phyloP scores from a whole-genome alignment of 495 filamentous ascomycete genomes.

The Tuber borchii region DNA sequence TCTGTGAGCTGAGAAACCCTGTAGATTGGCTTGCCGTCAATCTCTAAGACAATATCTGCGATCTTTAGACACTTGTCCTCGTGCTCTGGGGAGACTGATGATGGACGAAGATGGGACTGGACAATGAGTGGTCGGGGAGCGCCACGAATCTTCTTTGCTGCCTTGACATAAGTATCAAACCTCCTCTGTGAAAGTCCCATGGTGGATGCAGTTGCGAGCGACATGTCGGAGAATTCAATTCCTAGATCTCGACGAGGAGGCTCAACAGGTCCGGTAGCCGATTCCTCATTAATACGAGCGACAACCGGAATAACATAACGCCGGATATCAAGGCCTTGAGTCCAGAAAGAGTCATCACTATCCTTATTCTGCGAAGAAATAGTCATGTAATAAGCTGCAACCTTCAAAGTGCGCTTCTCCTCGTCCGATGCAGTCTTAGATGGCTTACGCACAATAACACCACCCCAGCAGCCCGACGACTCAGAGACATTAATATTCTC shows the following conservation, averaged over 20 bases:
- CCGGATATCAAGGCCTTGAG: conserved; percentile 38
- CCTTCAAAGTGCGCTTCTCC: conserved; percentile 30
- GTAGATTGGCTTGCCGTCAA: conserved; percentile 40
- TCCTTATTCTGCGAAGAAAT: conserved; percentile 41
- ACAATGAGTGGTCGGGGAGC: conserved; percentile 40
- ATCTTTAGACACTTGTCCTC: conserved; percentile 37
- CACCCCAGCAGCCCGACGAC: conserved; percentile 39
- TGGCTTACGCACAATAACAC: conserved; percentile 39
- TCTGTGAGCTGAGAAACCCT: conserved; percentile 38
- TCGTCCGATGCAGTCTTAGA: conserved; percentile 28
- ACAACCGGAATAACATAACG: conserved; percentile 41
- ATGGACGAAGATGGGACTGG: conserved; percentile 38
- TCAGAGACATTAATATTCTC: conserved; percentile 42
- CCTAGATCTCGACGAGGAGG: conserved; percentile 36
- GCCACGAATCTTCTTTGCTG: conserved; percentile 41
- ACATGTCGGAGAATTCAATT: conserved; percentile 42
- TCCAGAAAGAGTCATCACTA: conserved; percentile 42
- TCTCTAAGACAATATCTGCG: conserved; percentile 41
- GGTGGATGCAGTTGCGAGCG: conserved; percentile 41
- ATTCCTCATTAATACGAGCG: conserved; percentile 23
- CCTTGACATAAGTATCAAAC: conserved; percentile 41
- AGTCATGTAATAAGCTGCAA: conserved; percentile 41
- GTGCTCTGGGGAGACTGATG: conserved; percentile 14
- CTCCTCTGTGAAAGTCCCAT: conserved; percentile 39
- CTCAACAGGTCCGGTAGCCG: conserved; percentile 28